These are phyloP conservation scores for Apiospora arundinis DNA, from an alignment of 2,329 filamentous ascomycete species.

Conservation along the genomic window DNA sequence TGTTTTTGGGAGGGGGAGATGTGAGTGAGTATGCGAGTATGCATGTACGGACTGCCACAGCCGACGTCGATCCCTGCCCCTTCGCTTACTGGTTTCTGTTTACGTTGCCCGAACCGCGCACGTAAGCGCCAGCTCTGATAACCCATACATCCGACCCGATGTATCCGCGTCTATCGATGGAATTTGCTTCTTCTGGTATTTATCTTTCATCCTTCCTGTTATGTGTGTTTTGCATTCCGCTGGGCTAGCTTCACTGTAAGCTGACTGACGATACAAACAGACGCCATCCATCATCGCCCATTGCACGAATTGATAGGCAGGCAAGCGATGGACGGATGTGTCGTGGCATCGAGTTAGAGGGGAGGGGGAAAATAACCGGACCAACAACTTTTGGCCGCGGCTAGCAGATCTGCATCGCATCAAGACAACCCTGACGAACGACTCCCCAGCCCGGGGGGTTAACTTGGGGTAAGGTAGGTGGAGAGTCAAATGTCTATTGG, in stretches of 20 bases:
- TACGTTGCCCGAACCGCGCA: background rate
- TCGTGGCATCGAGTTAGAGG: background rate
- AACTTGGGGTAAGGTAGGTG: background rate
- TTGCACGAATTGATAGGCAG: background rate
- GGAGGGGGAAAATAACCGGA: background rate
- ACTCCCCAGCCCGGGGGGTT: background rate
- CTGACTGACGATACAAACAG: background rate
- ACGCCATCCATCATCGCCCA: background rate
- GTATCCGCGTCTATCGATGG: background rate
- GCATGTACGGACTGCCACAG: background rate
- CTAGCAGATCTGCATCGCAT: conserved; percentile 7
- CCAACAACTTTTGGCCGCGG: background rate
- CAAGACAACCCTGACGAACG: too few species aligned
- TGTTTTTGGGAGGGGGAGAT: too few species aligned
- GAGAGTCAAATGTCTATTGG: background rate
- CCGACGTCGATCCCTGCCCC: background rate
- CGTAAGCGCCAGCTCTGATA: background rate
- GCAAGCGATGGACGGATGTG: too few species aligned
- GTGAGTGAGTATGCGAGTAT: too few species aligned
- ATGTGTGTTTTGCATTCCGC: background rate
- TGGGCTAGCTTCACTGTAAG: background rate
- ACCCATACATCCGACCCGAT: background rate
- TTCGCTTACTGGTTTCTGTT: background rate
- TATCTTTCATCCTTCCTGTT: too few species aligned
- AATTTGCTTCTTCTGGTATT: background rate